These are phyloP conservation scores for Suillus occidentalis DNA, from an alignment of 768 basidiomycete genomes.

Conservation along the genomic window DNA sequence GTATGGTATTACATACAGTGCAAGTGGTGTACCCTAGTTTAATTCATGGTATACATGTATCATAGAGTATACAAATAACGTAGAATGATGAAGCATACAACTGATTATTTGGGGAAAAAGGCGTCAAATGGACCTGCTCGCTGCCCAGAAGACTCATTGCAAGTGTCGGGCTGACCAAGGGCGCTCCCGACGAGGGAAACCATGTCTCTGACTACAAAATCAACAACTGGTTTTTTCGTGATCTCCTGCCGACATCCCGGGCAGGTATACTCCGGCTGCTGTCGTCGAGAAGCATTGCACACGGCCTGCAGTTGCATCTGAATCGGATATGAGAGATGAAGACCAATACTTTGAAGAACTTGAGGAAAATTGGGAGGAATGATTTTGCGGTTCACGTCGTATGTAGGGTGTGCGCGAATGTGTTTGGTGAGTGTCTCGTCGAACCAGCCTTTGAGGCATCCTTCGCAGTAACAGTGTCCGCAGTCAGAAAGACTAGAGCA, in stretches of 20 bases:
- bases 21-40: conserved; percentile 3
- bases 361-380: conserved; percentile 18
- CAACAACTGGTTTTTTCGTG: conserved; percentile 52
- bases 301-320: conserved; percentile 20
- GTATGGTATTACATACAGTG: conserved; percentile 6
- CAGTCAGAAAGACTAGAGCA: conserved; percentile 56
- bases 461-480: conserved; percentile 69
- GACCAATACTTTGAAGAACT: conserved; percentile 15
- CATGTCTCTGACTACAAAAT: conserved; percentile 60
- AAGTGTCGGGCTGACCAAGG: conserved; percentile 48
- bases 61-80: conserved; percentile 4
- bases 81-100: neutral
- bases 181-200: conserved; percentile 50
- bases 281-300: conserved; percentile 24
- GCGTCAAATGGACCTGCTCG: conserved; percentile 42
- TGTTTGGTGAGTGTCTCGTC: conserved; percentile 49
- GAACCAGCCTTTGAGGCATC: conserved; percentile 59
- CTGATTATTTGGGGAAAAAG: conserved; percentile 38
- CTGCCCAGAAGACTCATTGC: neutral
- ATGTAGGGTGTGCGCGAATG: conserved; percentile 45
- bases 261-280: conserved; percentile 59
- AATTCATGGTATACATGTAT: conserved; percentile 3
- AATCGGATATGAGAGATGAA: conserved; percentile 12
- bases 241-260: conserved; percentile 62
- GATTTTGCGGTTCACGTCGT: conserved; percentile 33